A percentile compares a stretch with the other conserved stretches of the same genome.
Evolutionary conservation across 352 stramenopile genomes (phyloP).

Genomic region (Phytopythium cucurbitacearum): DNA sequence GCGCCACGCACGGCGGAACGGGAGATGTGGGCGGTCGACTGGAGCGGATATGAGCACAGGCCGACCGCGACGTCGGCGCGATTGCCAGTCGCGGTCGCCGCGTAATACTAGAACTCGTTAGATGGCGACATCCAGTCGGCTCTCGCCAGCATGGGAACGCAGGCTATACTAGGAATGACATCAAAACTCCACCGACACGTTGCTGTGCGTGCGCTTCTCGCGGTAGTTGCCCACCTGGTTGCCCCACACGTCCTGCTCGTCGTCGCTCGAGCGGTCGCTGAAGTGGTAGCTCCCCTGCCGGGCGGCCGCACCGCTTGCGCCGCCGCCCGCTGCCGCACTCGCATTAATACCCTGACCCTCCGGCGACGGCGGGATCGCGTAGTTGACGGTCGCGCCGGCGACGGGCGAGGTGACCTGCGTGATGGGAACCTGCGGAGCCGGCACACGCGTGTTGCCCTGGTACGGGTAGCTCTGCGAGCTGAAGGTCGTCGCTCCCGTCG

Average conservation of each 20-base stretch:
- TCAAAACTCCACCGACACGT: slow-evolving; percentile 65
- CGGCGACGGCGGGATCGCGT: slow-evolving; percentile 44
- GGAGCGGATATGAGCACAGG: too few species aligned
- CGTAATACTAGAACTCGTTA: too few species aligned
- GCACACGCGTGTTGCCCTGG: slow-evolving; percentile 7
- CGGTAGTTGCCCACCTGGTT: slow-evolving; percentile 30
- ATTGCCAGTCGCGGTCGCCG: too few species aligned
- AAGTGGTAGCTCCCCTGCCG: slow-evolving; percentile 18
- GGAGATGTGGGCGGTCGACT: too few species aligned
- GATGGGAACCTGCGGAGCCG: slow-evolving; percentile 5
- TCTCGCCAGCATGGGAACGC: not conserved
- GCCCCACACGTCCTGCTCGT: slow-evolving; percentile 36
- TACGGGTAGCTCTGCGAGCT: slow-evolving; percentile 16
- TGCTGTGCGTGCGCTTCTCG: slow-evolving; percentile 40
- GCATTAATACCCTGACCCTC: slow-evolving; percentile 22
- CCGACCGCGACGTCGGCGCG: too few species aligned
- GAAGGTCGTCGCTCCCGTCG: slow-evolving; percentile 25
- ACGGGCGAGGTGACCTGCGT: slow-evolving; percentile 7
- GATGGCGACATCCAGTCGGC: slow-evolving; percentile 5
- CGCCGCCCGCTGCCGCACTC: not conserved
- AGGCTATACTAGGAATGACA: not conserved
- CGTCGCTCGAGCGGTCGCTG: slow-evolving; percentile 22
- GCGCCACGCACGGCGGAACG: too few species aligned
- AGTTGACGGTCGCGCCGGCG: slow-evolving; percentile 19
- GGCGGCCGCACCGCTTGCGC: slow-evolving; percentile 5